Base-by-base conservation (phyloP, 345 rosid genomes). In the Passiflora organensis region DNA sequence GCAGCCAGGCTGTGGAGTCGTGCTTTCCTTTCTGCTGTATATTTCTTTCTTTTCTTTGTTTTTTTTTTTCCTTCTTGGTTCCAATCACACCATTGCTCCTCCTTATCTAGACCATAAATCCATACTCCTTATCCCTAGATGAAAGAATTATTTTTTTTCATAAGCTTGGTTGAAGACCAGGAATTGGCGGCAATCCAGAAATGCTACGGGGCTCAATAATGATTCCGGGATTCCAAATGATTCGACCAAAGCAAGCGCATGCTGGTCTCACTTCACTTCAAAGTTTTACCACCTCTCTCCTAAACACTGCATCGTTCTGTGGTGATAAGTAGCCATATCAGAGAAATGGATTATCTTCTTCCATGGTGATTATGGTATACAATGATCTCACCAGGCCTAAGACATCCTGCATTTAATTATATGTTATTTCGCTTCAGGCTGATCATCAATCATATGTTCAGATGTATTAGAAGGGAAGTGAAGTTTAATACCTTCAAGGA, bases 101-200 rank as follows among this genome's bases (percentile, higher is more conserved):
- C n/a, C n/a, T n/a, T n/a, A n/a, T n/a, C n/a, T n/a, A n/a, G n/a
- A n/a, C n/a, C n/a, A n/a, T n/a, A n/a, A n/a, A n/a, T n/a, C 34
- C 34, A 28, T 2, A 8, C 34, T 28, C 34, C 34, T 3, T 2
- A 3, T 28, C 34, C 34, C 34, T 28, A 28, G 34, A 28, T 2
- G 34, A 28, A 28, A 8, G 34, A 28, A 28, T 28, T n/a, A n/a
- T n/a, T n/a, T n/a, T n/a, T n/a, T n/a, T n/a, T n/a, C 34, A 28
- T 8, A 28, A 8, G 5, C 54, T 77, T 60, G 53, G 65, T 80
- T 8, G 87, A 76, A 53, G 93, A 75, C 91, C 85, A 82, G 16
- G 96, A 74, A 59, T 91, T 84, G 20, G 96, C 82, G 16, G 82
- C 91, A 16, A 91, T 79, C 96, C 98, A 91, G 66, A 48, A 70